Evolutionary conservation across 2,329 filamentous ascomycete species (phyloP).

Genomic region (Neofusicoccum laricinum): DNA sequence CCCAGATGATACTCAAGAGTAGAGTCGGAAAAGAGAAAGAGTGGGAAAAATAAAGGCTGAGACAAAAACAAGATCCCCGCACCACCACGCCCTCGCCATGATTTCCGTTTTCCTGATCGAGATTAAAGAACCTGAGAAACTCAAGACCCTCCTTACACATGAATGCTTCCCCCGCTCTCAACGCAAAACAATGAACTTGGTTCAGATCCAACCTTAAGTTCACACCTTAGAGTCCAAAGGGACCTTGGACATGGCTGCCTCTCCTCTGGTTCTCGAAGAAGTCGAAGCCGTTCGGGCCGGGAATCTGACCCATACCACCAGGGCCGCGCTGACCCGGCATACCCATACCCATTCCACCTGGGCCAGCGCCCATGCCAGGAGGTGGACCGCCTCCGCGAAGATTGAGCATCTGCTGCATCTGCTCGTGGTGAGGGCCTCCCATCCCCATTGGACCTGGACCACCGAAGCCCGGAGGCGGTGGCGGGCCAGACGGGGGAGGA

Average conservation of each 20-base stretch:
- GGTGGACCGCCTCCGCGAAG: constrained; percentile 12
- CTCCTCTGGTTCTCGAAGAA: constrained; percentile 13
- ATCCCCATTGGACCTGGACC: constrained; percentile 16
- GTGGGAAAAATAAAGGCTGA: background rate
- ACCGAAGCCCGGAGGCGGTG: constrained; percentile 12
- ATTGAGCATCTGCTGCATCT: constrained; percentile 5
- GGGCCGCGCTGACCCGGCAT: background rate
- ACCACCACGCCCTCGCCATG: constrained; percentile 13
- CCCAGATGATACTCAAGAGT: background rate
- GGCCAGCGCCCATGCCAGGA: constrained; percentile 4
- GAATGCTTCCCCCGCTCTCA: background rate
- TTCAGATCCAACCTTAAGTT: background rate
- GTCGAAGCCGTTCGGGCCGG: background rate
- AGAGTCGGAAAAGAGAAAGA: background rate
- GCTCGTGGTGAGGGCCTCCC: constrained; percentile 2
- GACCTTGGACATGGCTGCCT: constrained; percentile 7
- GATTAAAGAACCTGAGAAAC: background rate
- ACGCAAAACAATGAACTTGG: background rate
- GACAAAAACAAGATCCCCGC: background rate
- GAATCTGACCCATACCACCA: background rate
- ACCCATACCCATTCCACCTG: background rate
- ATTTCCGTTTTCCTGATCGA: constrained; percentile 5
- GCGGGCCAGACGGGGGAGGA: background rate
- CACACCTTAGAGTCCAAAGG: background rate
- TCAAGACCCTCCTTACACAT: background rate